Evolutionary conservation across 352 stramenopile species (phyloP).

Genomic region (Pythium oligandrum): DNA sequence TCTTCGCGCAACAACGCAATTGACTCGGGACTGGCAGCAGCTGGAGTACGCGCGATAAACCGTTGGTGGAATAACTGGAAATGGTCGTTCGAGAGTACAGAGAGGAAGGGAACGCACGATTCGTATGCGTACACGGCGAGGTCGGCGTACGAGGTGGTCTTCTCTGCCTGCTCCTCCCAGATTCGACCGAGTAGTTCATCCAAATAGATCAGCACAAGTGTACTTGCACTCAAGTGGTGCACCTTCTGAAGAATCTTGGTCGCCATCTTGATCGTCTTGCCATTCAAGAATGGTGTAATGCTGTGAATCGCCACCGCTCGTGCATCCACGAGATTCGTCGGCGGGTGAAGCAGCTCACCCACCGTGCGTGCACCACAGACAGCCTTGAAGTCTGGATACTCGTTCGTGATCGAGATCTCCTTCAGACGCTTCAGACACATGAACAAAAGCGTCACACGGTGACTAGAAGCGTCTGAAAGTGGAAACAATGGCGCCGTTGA

Average conservation of each 20-base stretch:
- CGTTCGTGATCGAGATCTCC: conserved; percentile 23
- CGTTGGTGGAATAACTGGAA: conserved; percentile 50
- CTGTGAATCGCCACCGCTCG: conserved; percentile 33
- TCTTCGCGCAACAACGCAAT: conserved; percentile 6
- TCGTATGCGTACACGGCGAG: conserved; percentile 68
- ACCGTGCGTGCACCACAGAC: conserved; percentile 35
- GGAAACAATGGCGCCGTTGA: conserved; percentile 24
- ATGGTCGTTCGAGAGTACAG: conserved; percentile 60
- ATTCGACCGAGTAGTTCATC: conserved; percentile 39
- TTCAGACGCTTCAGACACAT: conserved; percentile 79
- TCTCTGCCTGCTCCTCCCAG: conserved; percentile 17
- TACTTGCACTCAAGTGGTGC: conserved; percentile 46
- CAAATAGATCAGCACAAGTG: conserved; percentile 67
- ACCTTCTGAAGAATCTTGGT: conserved; percentile 75
- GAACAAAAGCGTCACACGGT: conserved; percentile 65
- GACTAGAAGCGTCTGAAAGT: conserved; percentile 38
- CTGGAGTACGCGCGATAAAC: conserved; percentile 12
- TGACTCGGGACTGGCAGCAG: too few relatives aligned
- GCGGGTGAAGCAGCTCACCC: conserved; percentile 26
- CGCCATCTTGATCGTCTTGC: conserved; percentile 60
- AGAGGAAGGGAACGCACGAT: conserved; percentile 54
- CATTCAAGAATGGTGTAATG: conserved; percentile 42
- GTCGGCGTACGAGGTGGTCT: conserved; percentile 22
- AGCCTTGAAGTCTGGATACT: conserved; percentile 48
- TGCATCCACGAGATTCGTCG: background rate